phyloP scores from a whole-genome alignment of 257 asterid species.

The Solanum pennellii region DNA sequence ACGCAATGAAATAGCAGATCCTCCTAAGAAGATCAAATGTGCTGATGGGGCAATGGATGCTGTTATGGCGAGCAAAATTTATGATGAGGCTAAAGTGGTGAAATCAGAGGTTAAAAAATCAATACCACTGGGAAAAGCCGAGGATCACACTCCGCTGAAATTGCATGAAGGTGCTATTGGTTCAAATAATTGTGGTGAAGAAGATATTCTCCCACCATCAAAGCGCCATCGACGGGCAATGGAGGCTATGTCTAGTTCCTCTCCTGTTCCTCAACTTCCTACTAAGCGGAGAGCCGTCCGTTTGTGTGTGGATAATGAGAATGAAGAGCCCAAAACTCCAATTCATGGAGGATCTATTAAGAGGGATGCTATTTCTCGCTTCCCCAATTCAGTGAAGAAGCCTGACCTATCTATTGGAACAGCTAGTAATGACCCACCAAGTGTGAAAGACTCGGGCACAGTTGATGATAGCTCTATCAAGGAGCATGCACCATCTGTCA shows the following conservation, averaged over 20 bases:
- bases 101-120: slow-evolving; percentile 19
- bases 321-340: slow-evolving; percentile 91
- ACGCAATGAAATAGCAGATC: slow-evolving; percentile 16
- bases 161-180: slow-evolving; percentile 23
- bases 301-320: slow-evolving; percentile 54
- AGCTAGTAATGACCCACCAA: slow-evolving; percentile 15
- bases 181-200: slow-evolving; percentile 39
- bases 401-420: slow-evolving; percentile 18
- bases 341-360: slow-evolving; percentile 63
- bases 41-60: slow-evolving; percentile 31
- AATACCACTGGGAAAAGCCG: slow-evolving; percentile 22
- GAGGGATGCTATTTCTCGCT: slow-evolving; percentile 26
- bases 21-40: slow-evolving; percentile 33
- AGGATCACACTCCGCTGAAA: slow-evolving; percentile 13
- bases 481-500: slow-evolving; percentile 32
- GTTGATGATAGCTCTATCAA: slow-evolving; percentile 24
- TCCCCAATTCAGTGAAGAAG: slow-evolving; percentile 31
- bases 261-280: slow-evolving; percentile 23
- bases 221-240: slow-evolving; percentile 54
- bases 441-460: slow-evolving; percentile 21
- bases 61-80: slow-evolving; percentile 19
- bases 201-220: slow-evolving; percentile 60
- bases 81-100: slow-evolving; percentile 17
- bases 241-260: slow-evolving; percentile 21
- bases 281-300: slow-evolving; percentile 90